Evolutionary conservation across 2,329 filamentous ascomycete genomes (phyloP).

Genomic region (Xylariomycetidae sp.): DNA sequence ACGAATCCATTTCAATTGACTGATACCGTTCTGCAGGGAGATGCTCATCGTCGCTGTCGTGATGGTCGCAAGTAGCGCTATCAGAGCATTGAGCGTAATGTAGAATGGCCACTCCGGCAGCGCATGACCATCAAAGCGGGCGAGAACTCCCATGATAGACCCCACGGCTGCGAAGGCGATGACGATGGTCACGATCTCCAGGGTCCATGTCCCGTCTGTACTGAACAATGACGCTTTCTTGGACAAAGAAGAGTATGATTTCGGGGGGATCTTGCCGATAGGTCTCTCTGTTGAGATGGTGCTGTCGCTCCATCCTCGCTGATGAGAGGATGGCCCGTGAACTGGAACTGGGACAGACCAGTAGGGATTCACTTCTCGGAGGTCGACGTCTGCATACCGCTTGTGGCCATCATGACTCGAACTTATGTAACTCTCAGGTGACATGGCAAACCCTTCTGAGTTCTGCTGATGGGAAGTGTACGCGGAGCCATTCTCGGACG

Average conservation of each 20-base stretch:
- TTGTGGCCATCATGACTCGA: conserved; percentile 2
- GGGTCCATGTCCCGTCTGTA: conserved; percentile 19
- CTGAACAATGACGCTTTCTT: conserved; percentile 2
- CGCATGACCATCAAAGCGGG: conserved; percentile 20
- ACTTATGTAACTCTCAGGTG: no score
- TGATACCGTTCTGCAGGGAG: conserved; percentile 6
- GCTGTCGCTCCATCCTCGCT: conserved; percentile 18
- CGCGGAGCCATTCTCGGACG: not conserved
- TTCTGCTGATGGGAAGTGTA: not conserved
- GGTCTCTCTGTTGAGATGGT: conserved; percentile 10
- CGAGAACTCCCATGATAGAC: conserved; percentile 25
- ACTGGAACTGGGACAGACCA: conserved; percentile 8
- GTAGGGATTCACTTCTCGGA: conserved; percentile 7
- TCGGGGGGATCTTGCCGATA: conserved; percentile 1
- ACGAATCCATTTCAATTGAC: conserved; percentile 14
- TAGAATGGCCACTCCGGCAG: not conserved
- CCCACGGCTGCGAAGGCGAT: conserved; percentile 22
- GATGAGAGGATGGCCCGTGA: conserved; percentile 12
- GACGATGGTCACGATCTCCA: conserved; percentile 21
- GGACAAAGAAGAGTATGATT: conserved; percentile 1
- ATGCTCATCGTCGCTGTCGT: conserved; percentile 2
- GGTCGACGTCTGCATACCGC: conserved; percentile 1
- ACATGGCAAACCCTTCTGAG: no score
- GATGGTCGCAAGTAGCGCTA: not conserved
- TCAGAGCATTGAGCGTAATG: not conserved